Base-by-base conservation (phyloP, 768 basidiomycete genomes). In the Suillus occidentalis region DNA sequence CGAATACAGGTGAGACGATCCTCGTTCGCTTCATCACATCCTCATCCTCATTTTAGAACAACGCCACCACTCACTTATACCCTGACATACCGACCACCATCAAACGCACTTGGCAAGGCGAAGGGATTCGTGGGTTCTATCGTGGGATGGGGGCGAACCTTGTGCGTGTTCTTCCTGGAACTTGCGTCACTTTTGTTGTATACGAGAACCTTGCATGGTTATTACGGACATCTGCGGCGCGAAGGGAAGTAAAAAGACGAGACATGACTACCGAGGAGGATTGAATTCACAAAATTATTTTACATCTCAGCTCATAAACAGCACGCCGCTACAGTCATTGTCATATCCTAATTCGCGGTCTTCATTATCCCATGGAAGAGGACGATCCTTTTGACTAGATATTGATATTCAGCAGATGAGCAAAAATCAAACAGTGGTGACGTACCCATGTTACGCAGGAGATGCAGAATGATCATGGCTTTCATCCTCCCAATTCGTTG, bases 151-250 rank as follows among this genome's bases (percentile, higher is more conserved):
- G 89, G 2, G 96, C 94, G 34, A 99, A 98, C 72, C 84, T 97
- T 31, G 88, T 99, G 14, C 87, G 97, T 16, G 96, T 99, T 58
- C 83, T 99, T 18, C 97, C 97, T 0, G 97, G 97, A 36, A 99
- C 97, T 4, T 98, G 97, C 74, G 92, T 98, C 55, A 99, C 97
- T 6, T 97, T 99, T 69, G 97, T 99, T 45, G 95, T 98, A 22
- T 99, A 99, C 74, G 97, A 95, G 74, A 95, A 95, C 68, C 74
- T 95, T 63, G 92, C 93, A 0, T 95, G 92, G 92, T 72, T 94
- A 34, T 75, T 95, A 50, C 82, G 89, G 67, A 87, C 85, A 6
- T 83, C 84, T 3, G 92, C 91, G 57, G 79, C 81, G n/a, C 83
- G 77, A 65, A 80, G 84, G 37, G 85, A 84, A 64, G 75, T 28